Evolutionary conservation across 805 yeast species (phyloP), one percentile per base, ranked within the genome.

Genomic region (Candida germanica): DNA sequence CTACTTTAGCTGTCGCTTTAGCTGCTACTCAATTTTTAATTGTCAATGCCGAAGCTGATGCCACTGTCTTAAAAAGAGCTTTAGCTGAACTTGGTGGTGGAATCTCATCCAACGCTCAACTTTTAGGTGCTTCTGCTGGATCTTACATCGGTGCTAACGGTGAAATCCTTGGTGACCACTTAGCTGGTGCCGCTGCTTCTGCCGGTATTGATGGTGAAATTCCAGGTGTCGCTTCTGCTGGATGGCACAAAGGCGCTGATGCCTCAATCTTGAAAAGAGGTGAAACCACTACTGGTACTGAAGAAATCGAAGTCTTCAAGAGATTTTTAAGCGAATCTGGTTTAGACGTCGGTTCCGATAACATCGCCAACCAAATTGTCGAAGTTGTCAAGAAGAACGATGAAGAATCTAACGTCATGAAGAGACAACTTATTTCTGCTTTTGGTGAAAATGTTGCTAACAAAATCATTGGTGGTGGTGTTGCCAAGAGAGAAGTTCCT

Each of bases 1-100:
- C 36, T 51, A 20, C 49, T 52, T 33, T 42, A 36, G 32, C 53
- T 32, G 36, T 49, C 30, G 44, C 48, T 15, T 26, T 52, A 21
- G 26, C 52, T 27, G 42, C 50, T 31, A 53, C 54, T 16, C 36
- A 46, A 32, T 46, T 51, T 18, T 39, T 51, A 12, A 34, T 32
- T 29, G 30, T 26, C 35, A 20, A 31, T 46, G 33, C 39, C 47
- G 19, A 39, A 34, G 11, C 25, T n/a, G 25, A 33, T 10, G 37
- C n/a, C 7, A 29, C 29, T 21, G 9, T 37, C 14, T 38, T 38
- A 11, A 43, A 43, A 37, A 43, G 46, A 39, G 35, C 38, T 14
- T 40, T 40, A 26, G 28, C 26, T 20, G 40, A 32, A 11, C 38
- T 33, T 29, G 44, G 44, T 26, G 14, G 36, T 21, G 43, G 36